These are phyloP conservation scores for Brassica carinata DNA, from an alignment of 345 rosid genomes.

Conservation along the genomic window DNA sequence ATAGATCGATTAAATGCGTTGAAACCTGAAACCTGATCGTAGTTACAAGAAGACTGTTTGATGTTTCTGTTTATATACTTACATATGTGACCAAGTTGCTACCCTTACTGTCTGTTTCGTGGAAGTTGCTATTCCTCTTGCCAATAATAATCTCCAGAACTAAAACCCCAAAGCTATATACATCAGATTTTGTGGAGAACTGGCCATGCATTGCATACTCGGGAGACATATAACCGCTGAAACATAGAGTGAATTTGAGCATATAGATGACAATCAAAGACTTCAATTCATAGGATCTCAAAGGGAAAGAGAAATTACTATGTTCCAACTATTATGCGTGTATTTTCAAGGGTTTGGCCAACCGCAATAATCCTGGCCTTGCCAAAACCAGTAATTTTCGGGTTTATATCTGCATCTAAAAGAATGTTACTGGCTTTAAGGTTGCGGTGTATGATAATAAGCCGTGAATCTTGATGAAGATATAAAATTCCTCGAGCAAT, in stretches of 20 bases:
- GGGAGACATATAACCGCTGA: neutral
- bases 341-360: neutral
- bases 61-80: neutral
- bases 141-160: neutral
- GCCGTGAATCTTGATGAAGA: neutral
- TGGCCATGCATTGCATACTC: conserved; percentile 1
- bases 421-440: neutral
- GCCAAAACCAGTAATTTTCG: neutral
- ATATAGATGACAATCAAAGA: neutral
- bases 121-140: neutral
- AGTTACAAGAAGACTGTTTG: neutral
- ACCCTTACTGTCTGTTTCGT: neutral
- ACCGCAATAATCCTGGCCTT: neutral
- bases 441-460: neutral
- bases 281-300: neutral
- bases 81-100: neutral
- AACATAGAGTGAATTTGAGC: neutral
- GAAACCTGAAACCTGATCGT: neutral
- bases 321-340: neutral
- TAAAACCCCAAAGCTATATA: neutral
- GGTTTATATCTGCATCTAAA: neutral
- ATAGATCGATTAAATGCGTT: neutral
- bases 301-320: neutral
- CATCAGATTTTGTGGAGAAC: neutral
- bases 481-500: neutral